Base-by-base conservation (phyloP, 2,329 filamentous ascomycete species). In the Exophiala aquamarina region DNA sequence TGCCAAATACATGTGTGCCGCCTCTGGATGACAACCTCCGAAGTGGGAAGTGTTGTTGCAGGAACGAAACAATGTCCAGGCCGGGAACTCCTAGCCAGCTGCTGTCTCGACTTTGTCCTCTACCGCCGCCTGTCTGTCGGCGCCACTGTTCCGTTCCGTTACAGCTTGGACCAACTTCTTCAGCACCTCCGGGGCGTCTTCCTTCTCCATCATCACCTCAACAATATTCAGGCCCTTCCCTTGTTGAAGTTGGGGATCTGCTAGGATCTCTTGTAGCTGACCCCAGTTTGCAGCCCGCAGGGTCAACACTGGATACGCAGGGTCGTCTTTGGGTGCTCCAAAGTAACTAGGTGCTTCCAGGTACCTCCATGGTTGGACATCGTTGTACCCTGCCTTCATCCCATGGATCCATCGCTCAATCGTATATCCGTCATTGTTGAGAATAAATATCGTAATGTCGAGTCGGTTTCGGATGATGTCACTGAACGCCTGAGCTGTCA, bases 401-500 rank as follows among this genome's bases (percentile, higher is more conserved):
- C 79, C 79, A 52, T 82, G 77, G 40, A 82, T 81, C 36, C 70
- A 70, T 6, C 79, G 66, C 65, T 82, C 79, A 39, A 82, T 78
- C 0, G 78, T 79, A 54, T 82, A 82, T 0, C 79, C 79, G 20
- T 76, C 70, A 45, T 82, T 83, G 57, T 82, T 82, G 55, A 82
- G 73, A 7, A 82, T 59, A 49, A 83, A 72, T 11, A 70, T 63
- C 6, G 72, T 66, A 3, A 76, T 70, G 29, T 77, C 68, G 17
- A 80, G 67, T 3, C 71, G 68, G 44, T 77, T 69, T 13, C 69
- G 69, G 55, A 86, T 79, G 57, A 86, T 84, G 2, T 80, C 83
- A 9, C 77, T 76, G 3, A 87, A 67, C 54, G 85, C 82, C 60
- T 87, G 83, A 0, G 75, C 81, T 0, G 82, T 86, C 67, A 86